These are phyloP conservation scores for Phylloboletellus chloephorus DNA, from an alignment of 1,284 basidiomycete genomes.

Conservation along the genomic window DNA sequence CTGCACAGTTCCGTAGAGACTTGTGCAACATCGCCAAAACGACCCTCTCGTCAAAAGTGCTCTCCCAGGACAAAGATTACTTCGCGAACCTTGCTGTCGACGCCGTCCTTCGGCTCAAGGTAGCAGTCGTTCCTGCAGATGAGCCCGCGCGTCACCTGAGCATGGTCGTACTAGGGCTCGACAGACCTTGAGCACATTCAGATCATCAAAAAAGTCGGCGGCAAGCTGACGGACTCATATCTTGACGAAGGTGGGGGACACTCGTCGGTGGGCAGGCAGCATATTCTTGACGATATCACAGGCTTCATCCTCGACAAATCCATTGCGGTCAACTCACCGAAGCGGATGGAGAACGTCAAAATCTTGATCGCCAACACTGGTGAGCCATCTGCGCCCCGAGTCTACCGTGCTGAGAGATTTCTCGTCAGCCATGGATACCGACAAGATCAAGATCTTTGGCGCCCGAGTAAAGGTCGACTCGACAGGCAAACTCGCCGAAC, in stretches of 20 bases:
- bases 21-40: slow-evolving; percentile 96
- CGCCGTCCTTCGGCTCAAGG: slow-evolving; percentile 92
- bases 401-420: neutral
- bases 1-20: slow-evolving; percentile 77
- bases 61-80: slow-evolving; percentile 97
- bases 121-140: slow-evolving; percentile 21
- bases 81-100: slow-evolving; percentile 98
- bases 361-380: slow-evolving; percentile 98
- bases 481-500: slow-evolving; percentile 94
- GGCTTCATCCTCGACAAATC: slow-evolving; percentile 98
- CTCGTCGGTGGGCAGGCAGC: neutral
- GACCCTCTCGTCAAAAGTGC: slow-evolving; percentile 93
- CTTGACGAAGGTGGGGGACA: slow-evolving; percentile 79
- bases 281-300: slow-evolving; percentile 26
- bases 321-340: slow-evolving; percentile 93
- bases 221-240: slow-evolving; percentile 97
- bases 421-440: slow-evolving; percentile 91
- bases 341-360: slow-evolving; percentile 91
- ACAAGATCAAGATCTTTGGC: slow-evolving; percentile 99
- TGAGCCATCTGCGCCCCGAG: slow-evolving; percentile 35
- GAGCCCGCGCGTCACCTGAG: slow-evolving; percentile 3
- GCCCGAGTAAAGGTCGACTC: slow-evolving; percentile 94
- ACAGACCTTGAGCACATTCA: slow-evolving; percentile 98
- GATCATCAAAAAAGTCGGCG: slow-evolving; percentile 99
- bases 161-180: slow-evolving; percentile 57